Evolutionary conservation across 768 basidiomycete genomes (phyloP).

Genomic region (Mycena amicta): DNA sequence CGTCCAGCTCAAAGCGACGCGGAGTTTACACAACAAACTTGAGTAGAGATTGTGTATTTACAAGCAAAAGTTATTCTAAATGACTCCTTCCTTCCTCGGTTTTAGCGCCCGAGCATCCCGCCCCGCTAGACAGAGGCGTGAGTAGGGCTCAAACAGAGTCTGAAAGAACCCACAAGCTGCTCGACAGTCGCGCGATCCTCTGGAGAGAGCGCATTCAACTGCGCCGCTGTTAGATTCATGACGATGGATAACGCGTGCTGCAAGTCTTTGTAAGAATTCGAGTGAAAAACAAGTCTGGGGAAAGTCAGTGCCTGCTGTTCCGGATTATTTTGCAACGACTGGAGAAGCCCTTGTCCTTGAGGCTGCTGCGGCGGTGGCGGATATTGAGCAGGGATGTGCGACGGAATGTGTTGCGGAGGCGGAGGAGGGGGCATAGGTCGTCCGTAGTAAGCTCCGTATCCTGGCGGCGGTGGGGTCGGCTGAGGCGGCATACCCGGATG

Average conservation of each 20-base stretch:
- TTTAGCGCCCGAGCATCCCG: no score
- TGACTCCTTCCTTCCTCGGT: no score
- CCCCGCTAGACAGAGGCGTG: not conserved
- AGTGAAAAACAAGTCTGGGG: not conserved
- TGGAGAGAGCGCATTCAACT: not conserved
- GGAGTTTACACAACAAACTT: slow-evolving; percentile 47
- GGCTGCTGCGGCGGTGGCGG: not conserved
- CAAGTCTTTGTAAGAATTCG: not conserved
- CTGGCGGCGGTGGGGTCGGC: not conserved
- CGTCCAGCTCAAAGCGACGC: slow-evolving; percentile 63
- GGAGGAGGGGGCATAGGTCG: not conserved
- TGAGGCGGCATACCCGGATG: not conserved
- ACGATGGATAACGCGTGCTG: not conserved
- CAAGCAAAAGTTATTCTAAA: no score
- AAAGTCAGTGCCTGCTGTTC: not conserved
- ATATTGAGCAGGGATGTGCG: not conserved
- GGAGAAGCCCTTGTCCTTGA: not conserved
- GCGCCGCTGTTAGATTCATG: not conserved
- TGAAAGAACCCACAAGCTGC: not conserved
- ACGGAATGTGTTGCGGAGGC: no score
- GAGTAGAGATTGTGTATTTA: no score
- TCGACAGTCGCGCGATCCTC: not conserved
- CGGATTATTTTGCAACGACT: not conserved
- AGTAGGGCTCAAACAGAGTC: not conserved
- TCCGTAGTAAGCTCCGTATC: not conserved